Percentiles rank a stretch among this genome's conserved stretches.
These are phyloP conservation scores for Chrysanthemum seticuspe DNA, from an alignment of 129 eudicot species.

Conservation along the genomic window DNA sequence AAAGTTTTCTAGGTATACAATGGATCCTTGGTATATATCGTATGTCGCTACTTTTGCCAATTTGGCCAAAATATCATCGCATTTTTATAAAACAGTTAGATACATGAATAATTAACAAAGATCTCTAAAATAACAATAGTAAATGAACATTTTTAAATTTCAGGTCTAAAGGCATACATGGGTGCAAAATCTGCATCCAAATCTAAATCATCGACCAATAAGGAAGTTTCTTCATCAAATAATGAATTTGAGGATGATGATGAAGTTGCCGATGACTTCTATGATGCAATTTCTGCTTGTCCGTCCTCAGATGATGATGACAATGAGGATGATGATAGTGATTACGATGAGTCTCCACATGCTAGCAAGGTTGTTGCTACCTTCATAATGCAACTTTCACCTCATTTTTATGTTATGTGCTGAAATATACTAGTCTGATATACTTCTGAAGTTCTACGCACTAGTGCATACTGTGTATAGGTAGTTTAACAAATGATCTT, in stretches of 20 bases:
- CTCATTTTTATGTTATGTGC: too few species aligned
- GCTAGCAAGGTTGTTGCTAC: slow-evolving; percentile 49
- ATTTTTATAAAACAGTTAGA: too few species aligned
- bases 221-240: slow-evolving; percentile 46
- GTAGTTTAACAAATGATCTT: not conserved
- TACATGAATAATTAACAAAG: too few species aligned
- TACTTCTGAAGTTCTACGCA: too few species aligned
- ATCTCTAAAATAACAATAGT: too few species aligned
- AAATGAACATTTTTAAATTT: not conserved
- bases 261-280: slow-evolving; percentile 66
- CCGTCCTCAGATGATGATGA: slow-evolving; percentile 50
- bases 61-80: too few species aligned
- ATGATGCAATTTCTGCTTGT: slow-evolving; percentile 76
- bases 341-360: slow-evolving; percentile 50
- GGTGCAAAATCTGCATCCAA: slow-evolving; percentile 79
- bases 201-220: slow-evolving; percentile 40
- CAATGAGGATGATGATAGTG: slow-evolving; percentile 60
- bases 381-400: too few species aligned
- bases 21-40: too few species aligned
- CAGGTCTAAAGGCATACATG: slow-evolving; percentile 86
- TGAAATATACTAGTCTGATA: too few species aligned
- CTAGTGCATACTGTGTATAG: too few species aligned
- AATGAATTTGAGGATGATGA: slow-evolving; percentile 56
- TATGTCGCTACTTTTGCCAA: too few species aligned
- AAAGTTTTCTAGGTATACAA: too few species aligned